These are phyloP conservation scores for Kurtzmaniella fragi DNA, from an alignment of 805 yeast genomes.

Conservation along the genomic window DNA sequence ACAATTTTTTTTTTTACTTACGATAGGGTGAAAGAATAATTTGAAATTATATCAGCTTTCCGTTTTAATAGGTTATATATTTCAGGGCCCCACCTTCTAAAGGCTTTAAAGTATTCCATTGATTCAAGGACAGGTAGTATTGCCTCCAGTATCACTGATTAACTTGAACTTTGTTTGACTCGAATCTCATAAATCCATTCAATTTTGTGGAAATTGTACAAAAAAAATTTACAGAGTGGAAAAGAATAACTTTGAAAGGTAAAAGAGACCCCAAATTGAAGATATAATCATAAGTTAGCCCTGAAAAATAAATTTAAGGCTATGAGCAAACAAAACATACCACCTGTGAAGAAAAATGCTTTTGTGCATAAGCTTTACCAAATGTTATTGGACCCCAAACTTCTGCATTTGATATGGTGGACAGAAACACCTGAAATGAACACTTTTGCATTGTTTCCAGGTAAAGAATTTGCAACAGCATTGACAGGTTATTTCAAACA, in stretches of 20 bases:
- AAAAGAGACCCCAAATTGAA: neutral
- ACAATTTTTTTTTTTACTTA: no score
- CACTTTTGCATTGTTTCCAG: conserved; percentile 62
- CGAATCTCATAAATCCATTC: no score
- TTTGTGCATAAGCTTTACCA: conserved; percentile 48
- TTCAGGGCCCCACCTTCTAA: no score
- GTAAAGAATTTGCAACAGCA: conserved; percentile 55
- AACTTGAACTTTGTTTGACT: no score
- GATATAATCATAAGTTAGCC: neutral
- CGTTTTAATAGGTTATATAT: no score
- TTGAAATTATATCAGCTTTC: no score
- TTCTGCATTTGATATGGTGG: conserved; percentile 41
- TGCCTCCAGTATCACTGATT: no score
- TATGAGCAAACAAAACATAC: conserved; percentile 21
- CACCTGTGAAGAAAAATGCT: conserved; percentile 46
- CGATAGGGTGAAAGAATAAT: no score
- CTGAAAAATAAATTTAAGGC: neutral
- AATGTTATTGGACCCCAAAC: conserved; percentile 32
- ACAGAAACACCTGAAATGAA: conserved; percentile 39
- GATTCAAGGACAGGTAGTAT: no score
- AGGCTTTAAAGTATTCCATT: no score
- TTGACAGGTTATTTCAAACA: conserved; percentile 83
- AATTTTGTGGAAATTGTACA: no score
- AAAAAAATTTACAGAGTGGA: neutral
- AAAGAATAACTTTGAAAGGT: neutral